phyloP scores from a whole-genome alignment of 176 grass and related monocot genomes.

The Oryza australiensis region DNA sequence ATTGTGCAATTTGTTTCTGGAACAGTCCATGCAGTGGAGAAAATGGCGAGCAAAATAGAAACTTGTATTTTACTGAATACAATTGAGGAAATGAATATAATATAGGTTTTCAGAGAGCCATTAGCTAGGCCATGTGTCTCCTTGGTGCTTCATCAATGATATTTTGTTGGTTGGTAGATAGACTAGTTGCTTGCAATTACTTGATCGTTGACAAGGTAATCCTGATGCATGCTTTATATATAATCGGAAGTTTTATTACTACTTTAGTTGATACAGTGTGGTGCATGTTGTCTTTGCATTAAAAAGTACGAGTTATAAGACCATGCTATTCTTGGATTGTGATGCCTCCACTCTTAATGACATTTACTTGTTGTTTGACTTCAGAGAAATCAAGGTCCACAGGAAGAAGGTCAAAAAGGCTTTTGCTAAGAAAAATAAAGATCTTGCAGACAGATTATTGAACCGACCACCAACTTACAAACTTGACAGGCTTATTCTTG shows the following conservation, averaged over 20 bases:
- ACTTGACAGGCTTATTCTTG: conserved; percentile 85
- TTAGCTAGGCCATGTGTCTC: background rate
- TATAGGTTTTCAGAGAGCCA: background rate
- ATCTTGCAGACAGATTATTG: conserved; percentile 77
- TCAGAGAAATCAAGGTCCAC: conserved; percentile 73
- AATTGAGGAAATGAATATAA: background rate
- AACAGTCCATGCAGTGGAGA: background rate
- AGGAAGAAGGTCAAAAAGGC: conserved; percentile 86
- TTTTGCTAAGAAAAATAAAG: conserved; percentile 82
- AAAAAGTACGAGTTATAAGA: background rate
- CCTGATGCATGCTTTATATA: background rate
- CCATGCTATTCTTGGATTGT: background rate
- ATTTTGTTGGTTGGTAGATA: background rate
- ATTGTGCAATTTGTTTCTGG: background rate
- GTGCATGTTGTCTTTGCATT: background rate
- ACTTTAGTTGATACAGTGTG: background rate
- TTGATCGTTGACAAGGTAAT: background rate
- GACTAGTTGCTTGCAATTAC: background rate
- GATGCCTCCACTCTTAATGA: background rate
- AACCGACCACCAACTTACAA: conserved; percentile 79
- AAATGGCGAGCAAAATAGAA: background rate
- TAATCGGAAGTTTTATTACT: background rate
- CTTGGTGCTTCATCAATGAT: background rate
- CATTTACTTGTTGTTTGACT: conserved; percentile 19
- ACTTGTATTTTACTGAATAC: background rate